Percentiles rank a stretch among this genome's conserved stretches.
phyloP scores from a whole-genome alignment of 495 filamentous ascomycete species.

The Penicillium paxilli region DNA sequence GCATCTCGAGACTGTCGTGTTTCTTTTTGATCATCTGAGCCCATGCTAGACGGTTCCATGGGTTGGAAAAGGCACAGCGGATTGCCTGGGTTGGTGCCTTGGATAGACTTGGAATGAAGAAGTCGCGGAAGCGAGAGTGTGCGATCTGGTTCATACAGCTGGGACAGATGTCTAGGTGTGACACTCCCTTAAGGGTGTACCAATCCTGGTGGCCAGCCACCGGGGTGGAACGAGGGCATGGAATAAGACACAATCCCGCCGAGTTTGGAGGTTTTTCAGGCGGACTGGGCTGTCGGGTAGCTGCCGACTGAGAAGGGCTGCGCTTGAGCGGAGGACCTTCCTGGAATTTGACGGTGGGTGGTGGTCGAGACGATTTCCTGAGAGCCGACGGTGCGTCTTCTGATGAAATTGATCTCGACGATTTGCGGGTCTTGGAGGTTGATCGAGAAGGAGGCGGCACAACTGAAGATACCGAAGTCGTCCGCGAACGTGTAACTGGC shows the following conservation, averaged over 20 bases:
- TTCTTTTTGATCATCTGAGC: constrained; percentile 59
- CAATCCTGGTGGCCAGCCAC: constrained; percentile 59
- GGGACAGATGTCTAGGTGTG: constrained; percentile 63
- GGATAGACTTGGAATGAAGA: constrained; percentile 49
- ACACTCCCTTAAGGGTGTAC: constrained; percentile 60
- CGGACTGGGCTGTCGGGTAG: constrained; percentile 14
- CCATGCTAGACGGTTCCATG: constrained; percentile 71
- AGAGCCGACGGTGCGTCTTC: constrained; percentile 1
- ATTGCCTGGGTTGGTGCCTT: constrained; percentile 41
- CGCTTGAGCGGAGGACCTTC: constrained; percentile 1
- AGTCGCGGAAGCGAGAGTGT: constrained; percentile 51
- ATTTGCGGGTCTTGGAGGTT: constrained; percentile 10
- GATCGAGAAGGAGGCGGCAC: constrained; percentile 11
- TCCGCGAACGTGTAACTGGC: constrained; percentile 1
- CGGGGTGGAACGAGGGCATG: constrained; percentile 54
- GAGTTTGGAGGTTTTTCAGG: constrained; percentile 13
- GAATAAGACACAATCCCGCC: constrained; percentile 37
- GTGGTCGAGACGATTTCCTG: constrained; percentile 3
- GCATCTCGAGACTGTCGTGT: constrained; percentile 51
- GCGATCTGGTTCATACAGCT: constrained; percentile 58
- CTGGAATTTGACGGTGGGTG: constrained; percentile 14
- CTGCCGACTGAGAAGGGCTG: constrained; percentile 4
- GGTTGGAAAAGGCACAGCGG: constrained; percentile 59
- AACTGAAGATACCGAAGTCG: constrained; percentile 6
- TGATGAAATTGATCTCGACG: constrained; percentile 8